Evolutionary conservation across 2,329 filamentous ascomycete genomes (phyloP), one percentile per base, ranked within the genome.

Genomic region (Cordyceps cicadae): DNA sequence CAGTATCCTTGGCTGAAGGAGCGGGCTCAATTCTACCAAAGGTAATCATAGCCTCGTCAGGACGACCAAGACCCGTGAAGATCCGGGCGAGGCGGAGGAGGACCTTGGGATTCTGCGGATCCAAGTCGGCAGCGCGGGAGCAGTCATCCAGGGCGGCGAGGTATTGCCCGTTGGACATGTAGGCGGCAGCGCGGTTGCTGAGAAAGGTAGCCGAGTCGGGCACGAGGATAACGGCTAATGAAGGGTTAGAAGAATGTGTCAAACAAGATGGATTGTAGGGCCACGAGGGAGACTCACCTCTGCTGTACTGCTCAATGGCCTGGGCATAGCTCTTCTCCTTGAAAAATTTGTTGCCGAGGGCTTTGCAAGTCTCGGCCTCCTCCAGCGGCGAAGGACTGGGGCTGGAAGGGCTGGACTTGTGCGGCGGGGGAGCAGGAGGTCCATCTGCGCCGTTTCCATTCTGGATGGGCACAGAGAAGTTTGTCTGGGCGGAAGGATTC

Each of bases 261-360:
- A 46, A 21, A 46, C n/a, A n/a, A 26, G 2, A 5, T 8, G 5
- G 8, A 7, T 48, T 50, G 52, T 62, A 61, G 7, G n/a, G 32
- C 14, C n/a, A 19, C 21, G 51, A 32, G 61, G 57, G 63, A 29
- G 7, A 8, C 72, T 71, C 80, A 96, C 93, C 93, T 84, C 96
- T 96, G 67, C 89, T 90, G 74, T 97, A 99, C 74, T 97, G 91
- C 67, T 89, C 84, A 72, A 97, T 92, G 26, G 94, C 93, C 71
- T 89, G 88, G 63, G 81, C 77, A 74, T 93, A 99, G 70, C 97
- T 90, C 72, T 88, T 90, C 65, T 92, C 90, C 79, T 97, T 97
- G 83, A 97, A 99, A 71, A 90, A 93, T 70, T 94, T 94, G 78
- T 99, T 99, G 62, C 94, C 94, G 2, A 90, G 85, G 67, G 89